phyloP scores from a whole-genome alignment of 1,284 basidiomycete genomes.

The Inonotus hispidus region DNA sequence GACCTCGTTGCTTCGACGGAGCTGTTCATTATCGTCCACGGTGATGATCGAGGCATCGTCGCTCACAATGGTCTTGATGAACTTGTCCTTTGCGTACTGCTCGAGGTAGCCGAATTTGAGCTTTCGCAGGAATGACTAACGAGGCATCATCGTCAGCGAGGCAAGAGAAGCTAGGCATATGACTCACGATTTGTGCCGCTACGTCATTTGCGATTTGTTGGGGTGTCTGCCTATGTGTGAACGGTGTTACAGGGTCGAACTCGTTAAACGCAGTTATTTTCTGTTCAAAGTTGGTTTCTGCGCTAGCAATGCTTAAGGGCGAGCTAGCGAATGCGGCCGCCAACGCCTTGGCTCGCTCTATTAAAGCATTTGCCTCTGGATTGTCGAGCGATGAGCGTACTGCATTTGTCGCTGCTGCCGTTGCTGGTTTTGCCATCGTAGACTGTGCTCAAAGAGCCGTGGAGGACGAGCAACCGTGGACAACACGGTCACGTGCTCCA shows the following conservation, averaged over 20 bases:
- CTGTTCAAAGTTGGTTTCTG: conserved; percentile 24
- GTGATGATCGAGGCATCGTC: conserved; percentile 74
- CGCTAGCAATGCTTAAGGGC: conserved; percentile 23
- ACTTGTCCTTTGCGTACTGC: conserved; percentile 82
- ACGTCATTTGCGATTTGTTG: conserved; percentile 43
- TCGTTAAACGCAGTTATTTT: conserved; percentile 16
- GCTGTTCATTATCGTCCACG: conserved; percentile 65
- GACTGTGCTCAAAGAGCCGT: neutral
- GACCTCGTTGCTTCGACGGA: conserved; percentile 53
- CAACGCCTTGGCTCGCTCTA: conserved; percentile 25
- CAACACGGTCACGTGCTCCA: neutral
- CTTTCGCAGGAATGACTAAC: conserved; percentile 70
- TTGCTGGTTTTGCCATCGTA: neutral
- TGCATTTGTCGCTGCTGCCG: neutral
- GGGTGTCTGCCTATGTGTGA: conserved; percentile 35
- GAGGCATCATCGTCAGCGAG: neutral
- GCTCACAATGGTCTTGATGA: conserved; percentile 77
- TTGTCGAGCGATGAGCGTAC: conserved; percentile 9
- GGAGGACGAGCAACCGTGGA: neutral
- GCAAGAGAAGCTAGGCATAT: neutral
- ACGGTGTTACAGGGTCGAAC: conserved; percentile 18
- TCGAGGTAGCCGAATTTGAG: conserved; percentile 84
- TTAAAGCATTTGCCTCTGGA: conserved; percentile 5
- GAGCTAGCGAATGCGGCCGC: conserved; percentile 22
- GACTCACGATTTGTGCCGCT: conserved; percentile 40